phyloP scores from a whole-genome alignment of 2,329 filamentous ascomycete genomes.

The Colletotrichum sp. region DNA sequence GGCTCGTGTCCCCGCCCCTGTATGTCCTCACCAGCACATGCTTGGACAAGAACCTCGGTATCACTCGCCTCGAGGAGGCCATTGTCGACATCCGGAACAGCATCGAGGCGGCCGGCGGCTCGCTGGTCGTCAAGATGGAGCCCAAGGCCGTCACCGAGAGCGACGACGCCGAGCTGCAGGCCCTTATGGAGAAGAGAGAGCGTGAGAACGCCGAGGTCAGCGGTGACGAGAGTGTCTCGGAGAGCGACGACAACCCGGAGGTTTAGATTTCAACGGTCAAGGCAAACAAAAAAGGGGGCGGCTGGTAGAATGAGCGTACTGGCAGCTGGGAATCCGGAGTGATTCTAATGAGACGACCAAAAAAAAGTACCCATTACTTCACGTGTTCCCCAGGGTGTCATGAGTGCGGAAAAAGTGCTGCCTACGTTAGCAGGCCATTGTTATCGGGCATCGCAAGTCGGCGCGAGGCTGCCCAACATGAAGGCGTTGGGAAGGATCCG shows the following conservation, averaged over 20 bases:
- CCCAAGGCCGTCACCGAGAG: conserved; percentile 99
- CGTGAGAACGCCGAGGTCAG: conserved; percentile 97
- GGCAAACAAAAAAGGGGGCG: conserved; percentile 14
- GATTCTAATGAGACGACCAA: conserved; percentile 21
- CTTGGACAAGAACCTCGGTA: conserved; percentile 88
- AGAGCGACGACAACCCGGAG: conserved; percentile 81
- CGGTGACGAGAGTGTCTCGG: conserved; percentile 94
- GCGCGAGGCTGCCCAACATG: neutral
- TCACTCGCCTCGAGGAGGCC: conserved; percentile 83
- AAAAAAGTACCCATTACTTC: conserved; percentile 10
- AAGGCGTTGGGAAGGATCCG: neutral
- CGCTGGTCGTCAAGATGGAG: conserved; percentile 93
- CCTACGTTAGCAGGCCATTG: neutral
- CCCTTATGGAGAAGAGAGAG: conserved; percentile 98
- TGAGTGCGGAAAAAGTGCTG: neutral
- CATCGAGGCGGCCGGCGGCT: conserved; percentile 80
- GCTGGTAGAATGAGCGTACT: conserved; percentile 23
- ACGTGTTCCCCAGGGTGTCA: neutral
- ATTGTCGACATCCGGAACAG: conserved; percentile 85
- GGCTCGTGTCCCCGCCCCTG: conserved; percentile 94
- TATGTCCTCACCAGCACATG: conserved; percentile 97
- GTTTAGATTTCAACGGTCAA: conserved; percentile 13
- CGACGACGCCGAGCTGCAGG: conserved; percentile 95
- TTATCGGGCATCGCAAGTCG: neutral
- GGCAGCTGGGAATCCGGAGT: conserved; percentile 16